Conservation (phyloP, 257 asterid species). For the Ajuga chamaepitys region DNA sequence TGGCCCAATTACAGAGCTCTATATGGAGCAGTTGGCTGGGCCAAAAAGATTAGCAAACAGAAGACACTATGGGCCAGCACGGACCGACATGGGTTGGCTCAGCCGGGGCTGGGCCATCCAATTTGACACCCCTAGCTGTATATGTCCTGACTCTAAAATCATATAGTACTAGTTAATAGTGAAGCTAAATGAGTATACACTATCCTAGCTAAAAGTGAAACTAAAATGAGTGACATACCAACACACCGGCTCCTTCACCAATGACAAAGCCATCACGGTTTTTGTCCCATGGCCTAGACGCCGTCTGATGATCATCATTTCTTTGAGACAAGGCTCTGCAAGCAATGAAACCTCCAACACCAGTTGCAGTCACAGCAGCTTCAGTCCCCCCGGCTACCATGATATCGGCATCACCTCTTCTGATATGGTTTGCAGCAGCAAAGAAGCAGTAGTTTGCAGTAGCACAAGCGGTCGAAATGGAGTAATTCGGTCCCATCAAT, state of each 20-base stretch:
- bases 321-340: slow-evolving; percentile 43
- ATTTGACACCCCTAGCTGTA: too few species aligned
- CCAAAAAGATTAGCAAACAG: too few species aligned
- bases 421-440: slow-evolving; percentile 37
- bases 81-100: too few species aligned
- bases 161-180: too few species aligned
- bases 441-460: slow-evolving; percentile 43
- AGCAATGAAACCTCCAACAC: slow-evolving; percentile 43
- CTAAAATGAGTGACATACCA: slow-evolving; percentile 27
- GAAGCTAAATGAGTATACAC: too few species aligned
- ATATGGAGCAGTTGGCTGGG: too few species aligned
- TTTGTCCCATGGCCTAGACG: slow-evolving; percentile 78
- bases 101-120: too few species aligned
- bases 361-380: slow-evolving; percentile 21
- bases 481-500: slow-evolving; percentile 43
- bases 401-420: slow-evolving; percentile 40
- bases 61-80: too few species aligned
- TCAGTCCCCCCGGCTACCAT: slow-evolving; percentile 41
- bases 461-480: slow-evolving; percentile 41
- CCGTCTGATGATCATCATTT: slow-evolving; percentile 32
- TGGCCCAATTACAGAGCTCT: too few species aligned
- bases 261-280: slow-evolving; percentile 65
- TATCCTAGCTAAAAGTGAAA: too few species aligned
- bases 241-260: slow-evolving; percentile 68
- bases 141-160: too few species aligned